These are phyloP conservation scores for Erythrophleum ivorense DNA, from an alignment of 331 rosid genomes.

Conservation along the genomic window DNA sequence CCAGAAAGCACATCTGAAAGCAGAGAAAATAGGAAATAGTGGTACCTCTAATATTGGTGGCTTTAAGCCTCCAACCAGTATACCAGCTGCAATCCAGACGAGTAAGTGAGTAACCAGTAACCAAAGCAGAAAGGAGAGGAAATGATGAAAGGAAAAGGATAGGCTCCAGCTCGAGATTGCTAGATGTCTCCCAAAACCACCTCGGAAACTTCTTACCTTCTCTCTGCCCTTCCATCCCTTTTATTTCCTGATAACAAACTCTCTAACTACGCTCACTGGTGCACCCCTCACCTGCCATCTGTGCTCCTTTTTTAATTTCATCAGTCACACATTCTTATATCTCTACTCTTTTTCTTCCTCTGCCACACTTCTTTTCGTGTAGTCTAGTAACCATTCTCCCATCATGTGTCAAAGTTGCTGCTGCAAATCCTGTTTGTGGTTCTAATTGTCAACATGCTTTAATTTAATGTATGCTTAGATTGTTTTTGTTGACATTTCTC, in stretches of 20 bases:
- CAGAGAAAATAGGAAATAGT: neutral
- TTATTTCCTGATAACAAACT: neutral
- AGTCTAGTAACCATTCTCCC: neutral
- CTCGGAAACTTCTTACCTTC: neutral
- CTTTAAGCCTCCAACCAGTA: neutral
- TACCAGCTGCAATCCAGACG: neutral
- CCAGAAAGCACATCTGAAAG: neutral
- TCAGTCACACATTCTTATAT: constrained; percentile 28
- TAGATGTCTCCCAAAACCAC: neutral
- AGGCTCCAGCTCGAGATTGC: neutral
- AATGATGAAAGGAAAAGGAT: neutral
- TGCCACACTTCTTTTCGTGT: constrained; percentile 9
- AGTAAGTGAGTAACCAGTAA: neutral
- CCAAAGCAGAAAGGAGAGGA: neutral
- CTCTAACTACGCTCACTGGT: neutral
- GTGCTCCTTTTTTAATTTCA: neutral
- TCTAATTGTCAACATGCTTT: constrained; percentile 30
- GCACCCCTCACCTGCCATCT: too few species aligned
- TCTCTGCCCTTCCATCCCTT: neutral
- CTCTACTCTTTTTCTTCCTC: neutral
- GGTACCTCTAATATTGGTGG: neutral
- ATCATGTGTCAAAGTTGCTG: constrained; percentile 36
- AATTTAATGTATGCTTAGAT: neutral
- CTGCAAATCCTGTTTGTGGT: constrained; percentile 18
- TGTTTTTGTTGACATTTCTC: constrained; percentile 24